Percentiles rank a stretch among this genome's conserved stretches.
Conservation (phyloP, 2,329 filamentous ascomycete genomes). For the Pseudophaeomoniella oleicola region DNA sequence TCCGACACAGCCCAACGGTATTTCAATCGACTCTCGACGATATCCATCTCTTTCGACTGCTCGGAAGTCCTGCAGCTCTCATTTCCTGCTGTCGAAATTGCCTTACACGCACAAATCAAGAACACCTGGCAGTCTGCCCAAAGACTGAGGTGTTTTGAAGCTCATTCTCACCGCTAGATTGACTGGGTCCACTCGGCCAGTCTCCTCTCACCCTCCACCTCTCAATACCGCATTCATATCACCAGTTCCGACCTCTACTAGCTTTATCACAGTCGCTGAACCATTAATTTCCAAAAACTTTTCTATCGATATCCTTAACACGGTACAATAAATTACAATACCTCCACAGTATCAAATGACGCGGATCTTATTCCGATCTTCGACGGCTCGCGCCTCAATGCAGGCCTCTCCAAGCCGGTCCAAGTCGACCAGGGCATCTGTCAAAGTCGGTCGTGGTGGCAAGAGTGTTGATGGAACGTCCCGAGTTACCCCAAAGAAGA, state of each 20-base stretch:
- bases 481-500: background rate
- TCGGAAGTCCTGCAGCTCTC: background rate
- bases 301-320: background rate
- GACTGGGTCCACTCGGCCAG: background rate
- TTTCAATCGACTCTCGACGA: conserved; percentile 2
- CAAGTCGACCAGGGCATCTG: background rate
- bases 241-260: background rate
- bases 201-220: background rate
- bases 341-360: no score
- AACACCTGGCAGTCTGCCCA: conserved; percentile 1
- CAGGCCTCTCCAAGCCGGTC: background rate
- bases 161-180: background rate
- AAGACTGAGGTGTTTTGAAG: background rate
- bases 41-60: conserved; percentile 2
- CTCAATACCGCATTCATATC: no score
- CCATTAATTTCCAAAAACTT: background rate
- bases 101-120: background rate
- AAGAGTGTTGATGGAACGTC: background rate
- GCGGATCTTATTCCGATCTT: background rate
- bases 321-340: no score
- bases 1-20: background rate
- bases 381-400: background rate
- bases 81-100: conserved; percentile 1
- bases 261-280: background rate
- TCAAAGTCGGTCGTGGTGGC: background rate